Conservation (phyloP, 2,329 filamentous ascomycete genomes). For the Microdochium nivale region DNA sequence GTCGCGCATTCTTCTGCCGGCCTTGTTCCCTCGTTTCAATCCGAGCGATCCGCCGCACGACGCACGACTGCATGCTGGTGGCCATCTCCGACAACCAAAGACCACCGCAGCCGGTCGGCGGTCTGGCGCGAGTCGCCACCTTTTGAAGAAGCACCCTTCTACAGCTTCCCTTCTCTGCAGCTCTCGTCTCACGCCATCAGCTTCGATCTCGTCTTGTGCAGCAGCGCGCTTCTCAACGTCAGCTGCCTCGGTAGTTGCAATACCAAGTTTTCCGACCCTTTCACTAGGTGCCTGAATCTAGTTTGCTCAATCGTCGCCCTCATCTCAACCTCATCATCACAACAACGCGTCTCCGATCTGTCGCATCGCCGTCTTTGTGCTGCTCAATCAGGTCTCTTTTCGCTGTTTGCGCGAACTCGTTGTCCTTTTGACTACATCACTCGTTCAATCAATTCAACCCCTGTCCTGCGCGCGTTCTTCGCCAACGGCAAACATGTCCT, state of each 20-base stretch:
- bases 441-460: slow-evolving; percentile 1
- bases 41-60: neutral
- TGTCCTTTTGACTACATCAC: neutral
- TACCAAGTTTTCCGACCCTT: neutral
- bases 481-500: slow-evolving; percentile 48
- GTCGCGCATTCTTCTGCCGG: slow-evolving; percentile 1
- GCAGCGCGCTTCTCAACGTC: neutral
- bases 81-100: slow-evolving; percentile 22
- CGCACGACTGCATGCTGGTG: slow-evolving; percentile 21
- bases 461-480: slow-evolving; percentile 4
- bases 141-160: slow-evolving; percentile 1
- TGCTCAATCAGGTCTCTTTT: neutral
- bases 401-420: neutral
- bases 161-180: neutral
- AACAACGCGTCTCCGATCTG: neutral
- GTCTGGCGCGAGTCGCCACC: slow-evolving; percentile 27
- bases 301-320: neutral
- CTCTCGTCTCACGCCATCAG: neutral
- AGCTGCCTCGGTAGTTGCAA: neutral
- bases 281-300: neutral
- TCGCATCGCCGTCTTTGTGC: neutral
- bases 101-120: slow-evolving; percentile 27
- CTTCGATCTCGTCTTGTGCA: neutral
- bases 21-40: neutral
- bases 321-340: neutral